Evolutionary conservation across 441 rosid genomes (phyloP), one percentile per base, ranked within the genome.

Genomic region (Croton laevigatus): DNA sequence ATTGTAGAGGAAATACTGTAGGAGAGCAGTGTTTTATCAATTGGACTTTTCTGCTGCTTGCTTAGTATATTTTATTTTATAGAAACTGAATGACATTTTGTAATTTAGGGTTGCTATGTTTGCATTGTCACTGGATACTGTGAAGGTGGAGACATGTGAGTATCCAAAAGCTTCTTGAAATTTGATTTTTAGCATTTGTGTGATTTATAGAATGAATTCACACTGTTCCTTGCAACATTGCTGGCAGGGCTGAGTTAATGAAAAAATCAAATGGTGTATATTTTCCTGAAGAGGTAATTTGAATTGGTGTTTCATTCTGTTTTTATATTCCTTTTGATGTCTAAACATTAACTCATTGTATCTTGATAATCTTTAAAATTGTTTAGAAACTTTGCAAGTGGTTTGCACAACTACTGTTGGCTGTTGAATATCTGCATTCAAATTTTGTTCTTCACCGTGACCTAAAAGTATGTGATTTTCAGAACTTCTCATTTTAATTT

Each of bases 101-200:
- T 46, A 74, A 73, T 83, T 82, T 77, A 91, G 98, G 98, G 98
- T 59, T 94, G 98, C 84, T 94, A 87, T 80, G 97, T 94, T 76
- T 94, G 98, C 81, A 94, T 94, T 77, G 97, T 91, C 72, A 91
- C 98, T 8, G 98, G 98, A 80, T 94, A 94, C 76, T 94, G 98
- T 76, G 98, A 94, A 87, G 98, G 98, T 44, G 98, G 98, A 81
- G 98, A 94, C 82, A 94, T 94, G 98, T 94, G 88, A 86, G 96
- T 88, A 74, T 68, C 45, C 38, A 62, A 38, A 51, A 53, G 27
- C 40, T 71, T 12, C 23, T 13, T 37, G 38, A 76, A 34, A 40
- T 57, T 61, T 64, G 49, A 77, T 70, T 62, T 68, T 64, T 42
- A 55, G 11, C 57, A 59, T 54, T 75, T 63, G 40, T 42, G 11